Conservation (phyloP, 164 flowering plant species). For the Tetrastigma voinierianum region DNA sequence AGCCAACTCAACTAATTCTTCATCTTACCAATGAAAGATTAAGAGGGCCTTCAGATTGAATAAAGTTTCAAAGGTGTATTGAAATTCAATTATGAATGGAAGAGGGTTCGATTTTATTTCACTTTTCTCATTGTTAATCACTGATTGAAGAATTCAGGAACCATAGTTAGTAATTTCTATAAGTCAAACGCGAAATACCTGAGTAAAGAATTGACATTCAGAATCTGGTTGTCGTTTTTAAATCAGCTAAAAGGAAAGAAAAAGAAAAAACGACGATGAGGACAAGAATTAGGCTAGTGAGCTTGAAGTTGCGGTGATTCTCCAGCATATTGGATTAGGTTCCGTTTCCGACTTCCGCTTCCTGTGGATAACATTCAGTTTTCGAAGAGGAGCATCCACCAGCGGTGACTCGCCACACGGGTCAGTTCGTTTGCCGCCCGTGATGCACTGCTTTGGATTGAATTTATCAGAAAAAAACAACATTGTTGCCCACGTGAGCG, state of each 20-base stretch:
- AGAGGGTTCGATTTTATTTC: no score
- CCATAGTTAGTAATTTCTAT: neutral
- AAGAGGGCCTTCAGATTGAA: neutral
- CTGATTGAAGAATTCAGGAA: neutral
- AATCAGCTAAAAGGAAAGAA: neutral
- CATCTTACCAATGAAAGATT: neutral
- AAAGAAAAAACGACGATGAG: neutral
- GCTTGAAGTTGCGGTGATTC: slow-evolving; percentile 11
- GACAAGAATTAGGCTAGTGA: neutral
- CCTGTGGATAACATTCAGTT: neutral
- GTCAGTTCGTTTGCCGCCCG: no score
- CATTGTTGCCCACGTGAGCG: no score
- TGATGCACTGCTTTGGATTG: no score
- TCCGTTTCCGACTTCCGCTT: slow-evolving; percentile 2
- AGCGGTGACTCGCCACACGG: neutral
- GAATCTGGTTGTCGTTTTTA: neutral
- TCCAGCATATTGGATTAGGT: slow-evolving; percentile 19
- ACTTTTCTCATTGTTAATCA: no score
- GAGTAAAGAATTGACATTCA: neutral
- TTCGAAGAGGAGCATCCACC: neutral
- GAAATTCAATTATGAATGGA: no score
- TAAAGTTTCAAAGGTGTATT: neutral
- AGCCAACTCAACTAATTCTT: neutral
- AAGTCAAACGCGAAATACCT: neutral
- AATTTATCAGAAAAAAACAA: no score